Evolutionary conservation across 192 early-diverging fungal genomes (phyloP), one percentile per base, ranked within the genome.

Genomic region (Coemansia sp.): DNA sequence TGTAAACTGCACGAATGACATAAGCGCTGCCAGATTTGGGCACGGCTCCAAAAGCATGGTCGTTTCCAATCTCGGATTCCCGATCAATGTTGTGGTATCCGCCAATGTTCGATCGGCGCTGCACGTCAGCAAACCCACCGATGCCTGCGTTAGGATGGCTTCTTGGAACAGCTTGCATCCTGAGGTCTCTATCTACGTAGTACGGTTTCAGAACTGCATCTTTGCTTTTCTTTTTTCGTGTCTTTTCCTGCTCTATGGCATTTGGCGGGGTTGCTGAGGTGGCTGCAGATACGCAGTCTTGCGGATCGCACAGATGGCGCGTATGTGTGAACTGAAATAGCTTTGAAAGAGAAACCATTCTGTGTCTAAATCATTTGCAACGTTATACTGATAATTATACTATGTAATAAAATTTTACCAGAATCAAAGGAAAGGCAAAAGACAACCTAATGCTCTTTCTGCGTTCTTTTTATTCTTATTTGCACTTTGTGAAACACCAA

Each of bases 1-100:
- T 19, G 13, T 58, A 58, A 6, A 37, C 36, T 6, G 56, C 39
- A 36, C 36, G 36, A 7, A 58, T 40, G 11, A 40, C 56, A 21
- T 58, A 41, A 36, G 16, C 13, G 66, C 41, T 36, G 11, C 56
- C 40, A 41, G 37, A 46, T 18, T 18, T 42, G 36, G 63, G 64
- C 21, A 26, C 63, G 41, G 46, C 66, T 36, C 55, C 59, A 48
- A 59, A 57, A 32, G 47, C 61, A 41, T 74, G 72, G 41, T 69
- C 73, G 51, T 69, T 75, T 21, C 73, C 73, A 19, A 69, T 75
- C 39, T 75, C 73, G 1, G 73, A 58, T 43, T 66, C 63, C 19
- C 73, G 54, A 40, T 63, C 54, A 36, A 75, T 59, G 2, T 66
- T 64, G 67, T 41, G 51, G 60, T 69, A 75, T 10, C 73, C 73